Base-by-base conservation (phyloP, 768 basidiomycete genomes). In the Lepiota brunneoincarnata region DNA sequence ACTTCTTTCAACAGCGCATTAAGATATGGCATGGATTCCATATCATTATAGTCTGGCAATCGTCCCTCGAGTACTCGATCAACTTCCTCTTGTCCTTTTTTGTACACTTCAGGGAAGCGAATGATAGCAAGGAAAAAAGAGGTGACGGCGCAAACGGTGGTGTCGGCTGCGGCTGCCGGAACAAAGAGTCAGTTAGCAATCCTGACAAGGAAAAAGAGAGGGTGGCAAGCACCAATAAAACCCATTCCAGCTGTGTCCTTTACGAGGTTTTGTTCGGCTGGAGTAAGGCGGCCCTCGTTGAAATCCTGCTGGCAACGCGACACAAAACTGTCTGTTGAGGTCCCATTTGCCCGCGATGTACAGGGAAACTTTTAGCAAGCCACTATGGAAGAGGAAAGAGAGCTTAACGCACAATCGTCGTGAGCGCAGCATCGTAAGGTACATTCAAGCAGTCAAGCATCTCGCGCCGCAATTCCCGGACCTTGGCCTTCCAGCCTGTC, bases 401-500 rank as follows among this genome's bases (percentile, higher is more conserved):
- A n/a, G n/a, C n/a, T n/a, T n/a, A n/a, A 49, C 58, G 40, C 12
- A 66, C 65, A 15, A 66, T 59, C 4, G 56, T 57, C 15, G 47
- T 37, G 28, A 60, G 37, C 4, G 59, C 59, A 36, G 59, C 34
- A 10, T 63, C 55, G 34, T 56, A 71, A 1, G 70, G 69, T 6
- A 57, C 42, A 10, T 66, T 52, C 7, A 64, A 35, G 60, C 70
- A 40, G 9, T 51, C 55, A 18, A 39, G 6, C 7, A 62, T 62
- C 26, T 59, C 49, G 15, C 62, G 51, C 18, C 51, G 44, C 28
- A 49, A 21, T 23, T 49, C 34, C 17, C 36, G 38, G 31, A 55
- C 76, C 51, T 68, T 68, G 21, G 59, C 48, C 59, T 78, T 75
- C 69, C 79, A 80, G 0, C 57, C 56, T 6, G 76, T 75, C 10